Base-by-base conservation (phyloP, 331 rosid genomes). In the Ulmus americana region DNA sequence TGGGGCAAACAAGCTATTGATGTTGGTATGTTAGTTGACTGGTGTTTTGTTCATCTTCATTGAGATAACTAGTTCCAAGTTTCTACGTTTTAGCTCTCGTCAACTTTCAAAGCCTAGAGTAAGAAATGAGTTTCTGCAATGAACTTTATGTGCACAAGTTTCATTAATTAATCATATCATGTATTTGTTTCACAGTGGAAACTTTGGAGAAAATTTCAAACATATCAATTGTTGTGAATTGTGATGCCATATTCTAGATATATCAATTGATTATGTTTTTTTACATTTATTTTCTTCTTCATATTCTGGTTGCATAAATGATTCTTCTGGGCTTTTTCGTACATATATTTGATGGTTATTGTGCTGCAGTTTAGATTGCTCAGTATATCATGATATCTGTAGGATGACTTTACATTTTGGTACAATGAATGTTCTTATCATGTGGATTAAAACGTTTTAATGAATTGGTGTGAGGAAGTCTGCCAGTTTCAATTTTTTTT, bases 1-100 rank as follows among this genome's bases (percentile, higher is more conserved):
- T 63, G 99, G 99, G 64, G 90, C 99, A 69, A 94, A 94, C 85
- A 94, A 94, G 83, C 95, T 94, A 77, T 81, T 94, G 85, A 94
- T 94, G 99, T 95, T 94, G 99, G 99, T 94, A 90, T 59, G 82
- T 64, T 52, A 45, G 6, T 38, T 47, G 48, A 14, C 38, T 38
- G 42, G 18, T 28, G 51, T 9, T 5, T 14, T 55, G 14, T 55
- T 4, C 1, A 20, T 18, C 10, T 28, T 55, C 6, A 22, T 28
- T 13, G 59, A 55, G 15, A 55, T 16, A 28, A 55, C 11, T 16
- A 28, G 11, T 47, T 48, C 48, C 38, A 48, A 14, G 11, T 15
- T 45, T 45, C 40, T 6, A 22, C 16, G 11, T 15, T 43, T 4
- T 43, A 8, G 45, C n/a, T 51, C 18, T 46, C 10, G 3, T 39